Conservation (phyloP, 2,329 filamentous ascomycete genomes). For the Zopfia rhizophila region DNA sequence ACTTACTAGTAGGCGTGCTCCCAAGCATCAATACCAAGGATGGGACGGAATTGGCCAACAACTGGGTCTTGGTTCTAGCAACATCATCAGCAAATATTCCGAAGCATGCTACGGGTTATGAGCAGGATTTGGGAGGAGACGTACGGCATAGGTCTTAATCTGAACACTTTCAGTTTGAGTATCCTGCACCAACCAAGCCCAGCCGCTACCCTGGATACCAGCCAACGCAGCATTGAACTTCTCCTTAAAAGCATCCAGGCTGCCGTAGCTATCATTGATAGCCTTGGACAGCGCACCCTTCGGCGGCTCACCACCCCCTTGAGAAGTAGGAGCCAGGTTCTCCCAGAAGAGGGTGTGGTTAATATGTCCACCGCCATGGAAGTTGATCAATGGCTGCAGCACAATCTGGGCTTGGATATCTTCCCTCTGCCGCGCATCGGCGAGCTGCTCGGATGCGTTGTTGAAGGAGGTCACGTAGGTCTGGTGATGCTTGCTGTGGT, state of each 20-base stretch:
- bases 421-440: slow-evolving; percentile 64
- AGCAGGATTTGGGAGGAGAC: too few relatives aligned
- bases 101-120: too few relatives aligned
- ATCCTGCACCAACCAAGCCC: slow-evolving; percentile 72
- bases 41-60: slow-evolving; percentile 80
- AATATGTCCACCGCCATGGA: slow-evolving; percentile 74
- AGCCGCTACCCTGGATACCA: slow-evolving; percentile 72
- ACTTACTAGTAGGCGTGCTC: slow-evolving; percentile 90
- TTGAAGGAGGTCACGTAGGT: slow-evolving; percentile 94
- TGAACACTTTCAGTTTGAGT: slow-evolving; percentile 68
- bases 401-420: slow-evolving; percentile 66
- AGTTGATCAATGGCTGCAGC: slow-evolving; percentile 69
- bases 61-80: slow-evolving; percentile 85
- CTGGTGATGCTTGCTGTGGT: slow-evolving; percentile 94
- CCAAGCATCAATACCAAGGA: slow-evolving; percentile 93
- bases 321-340: slow-evolving; percentile 73
- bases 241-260: slow-evolving; percentile 68
- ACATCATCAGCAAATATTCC: slow-evolving; percentile 9
- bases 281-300: slow-evolving; percentile 66
- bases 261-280: slow-evolving; percentile 69
- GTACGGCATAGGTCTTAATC: slow-evolving; percentile 74
- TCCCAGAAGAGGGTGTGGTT: slow-evolving; percentile 77
- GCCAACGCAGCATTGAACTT: slow-evolving; percentile 72
- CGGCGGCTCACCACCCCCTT: slow-evolving; percentile 73
- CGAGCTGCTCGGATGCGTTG: slow-evolving; percentile 76